Conservation (phyloP, 306 rosid genomes). For the Cotoneaster glaucophyllus region DNA sequence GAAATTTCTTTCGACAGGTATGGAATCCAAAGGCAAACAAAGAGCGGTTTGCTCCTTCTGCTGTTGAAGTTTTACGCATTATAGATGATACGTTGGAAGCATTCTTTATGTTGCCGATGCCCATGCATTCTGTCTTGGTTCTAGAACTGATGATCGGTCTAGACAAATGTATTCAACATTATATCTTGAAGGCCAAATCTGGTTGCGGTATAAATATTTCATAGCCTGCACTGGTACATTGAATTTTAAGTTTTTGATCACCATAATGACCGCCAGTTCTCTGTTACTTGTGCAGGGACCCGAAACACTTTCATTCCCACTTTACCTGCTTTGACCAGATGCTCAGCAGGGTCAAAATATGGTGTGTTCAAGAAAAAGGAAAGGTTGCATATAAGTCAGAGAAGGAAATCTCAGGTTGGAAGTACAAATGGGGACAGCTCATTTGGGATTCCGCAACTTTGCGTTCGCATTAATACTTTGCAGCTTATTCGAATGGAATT, state of each 20-base stretch:
- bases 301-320: slow-evolving; percentile 53
- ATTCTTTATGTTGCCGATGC: slow-evolving; percentile 75
- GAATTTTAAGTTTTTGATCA: slow-evolving; percentile 13
- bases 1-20: slow-evolving; percentile 32
- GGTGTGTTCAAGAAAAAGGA: slow-evolving; percentile 76
- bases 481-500: slow-evolving; percentile 73
- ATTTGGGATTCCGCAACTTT: slow-evolving; percentile 59
- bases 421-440: slow-evolving; percentile 42
- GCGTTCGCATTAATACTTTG: slow-evolving; percentile 76
- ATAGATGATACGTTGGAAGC: slow-evolving; percentile 87
- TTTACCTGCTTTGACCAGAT: slow-evolving; percentile 86
- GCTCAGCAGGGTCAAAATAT: slow-evolving; percentile 61
- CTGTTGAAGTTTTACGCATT: slow-evolving; percentile 66
- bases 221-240: slow-evolving; percentile 9
- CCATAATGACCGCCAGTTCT: slow-evolving; percentile 14
- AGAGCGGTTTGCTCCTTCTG: slow-evolving; percentile 78
- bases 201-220: slow-evolving; percentile 65
- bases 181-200: slow-evolving; percentile 62
- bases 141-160: slow-evolving; percentile 71
- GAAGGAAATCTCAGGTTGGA: slow-evolving; percentile 57
- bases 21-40: slow-evolving; percentile 81
- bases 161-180: slow-evolving; percentile 77
- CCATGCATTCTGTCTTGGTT: slow-evolving; percentile 55
- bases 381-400: slow-evolving; percentile 43
- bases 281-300: slow-evolving; percentile 51